phyloP scores from a whole-genome alignment of 1,284 basidiomycete genomes.

The Sanghuangporus baumii region DNA sequence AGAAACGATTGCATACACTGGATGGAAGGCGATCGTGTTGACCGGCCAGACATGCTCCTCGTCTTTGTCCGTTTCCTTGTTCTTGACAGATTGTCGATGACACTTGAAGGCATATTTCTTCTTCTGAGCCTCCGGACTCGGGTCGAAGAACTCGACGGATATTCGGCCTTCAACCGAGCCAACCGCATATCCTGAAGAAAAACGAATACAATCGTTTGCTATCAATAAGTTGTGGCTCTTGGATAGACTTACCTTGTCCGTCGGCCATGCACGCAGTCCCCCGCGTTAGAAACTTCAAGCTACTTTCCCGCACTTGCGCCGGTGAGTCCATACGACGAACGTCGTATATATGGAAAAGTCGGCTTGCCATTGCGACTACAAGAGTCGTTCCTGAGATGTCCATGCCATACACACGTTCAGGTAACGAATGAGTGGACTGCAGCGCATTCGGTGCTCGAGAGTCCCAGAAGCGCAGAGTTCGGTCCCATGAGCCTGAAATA shows the following conservation, averaged over 20 bases:
- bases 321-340: constrained; percentile 69
- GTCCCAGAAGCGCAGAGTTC: constrained; percentile 85
- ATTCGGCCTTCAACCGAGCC: constrained; percentile 95
- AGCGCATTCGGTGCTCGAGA: constrained; percentile 55
- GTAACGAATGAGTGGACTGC: constrained; percentile 62
- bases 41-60: constrained; percentile 99
- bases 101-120: constrained; percentile 99
- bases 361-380: constrained; percentile 87
- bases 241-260: constrained; percentile 66
- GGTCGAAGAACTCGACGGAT: constrained; percentile 96
- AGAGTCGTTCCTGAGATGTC: constrained; percentile 69
- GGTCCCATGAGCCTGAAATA: constrained; percentile 89
- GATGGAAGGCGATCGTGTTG: constrained; percentile 92
- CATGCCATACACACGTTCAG: constrained; percentile 82
- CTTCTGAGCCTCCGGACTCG: constrained; percentile 67
- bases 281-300: constrained; percentile 92
- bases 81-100: constrained; percentile 77
- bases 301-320: constrained; percentile 82
- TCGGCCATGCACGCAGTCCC: constrained; percentile 88
- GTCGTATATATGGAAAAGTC: constrained; percentile 85
- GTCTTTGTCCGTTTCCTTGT: constrained; percentile 36
- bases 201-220: background rate
- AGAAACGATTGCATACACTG: constrained; percentile 45
- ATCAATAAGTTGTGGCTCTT: background rate
- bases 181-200: constrained; percentile 78